These are phyloP conservation scores for Plasmodium fragile DNA, from an alignment of 169 alveolate species.

Conservation along the genomic window DNA sequence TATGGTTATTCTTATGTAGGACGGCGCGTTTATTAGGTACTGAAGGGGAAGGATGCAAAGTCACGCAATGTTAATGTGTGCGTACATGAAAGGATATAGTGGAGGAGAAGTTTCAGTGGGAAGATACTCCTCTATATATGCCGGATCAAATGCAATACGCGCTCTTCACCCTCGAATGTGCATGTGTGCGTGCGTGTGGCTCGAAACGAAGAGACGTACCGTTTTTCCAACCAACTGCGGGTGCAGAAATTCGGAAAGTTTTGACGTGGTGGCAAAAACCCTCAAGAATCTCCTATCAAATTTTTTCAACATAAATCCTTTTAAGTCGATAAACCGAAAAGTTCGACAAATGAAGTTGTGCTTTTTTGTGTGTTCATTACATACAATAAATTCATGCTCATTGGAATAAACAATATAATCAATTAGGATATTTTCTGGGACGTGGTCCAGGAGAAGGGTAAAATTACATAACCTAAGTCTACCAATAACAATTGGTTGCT, in stretches of 20 bases:
- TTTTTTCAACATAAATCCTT: conserved; percentile 53
- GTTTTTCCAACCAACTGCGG: conserved; percentile 66
- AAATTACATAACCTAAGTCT: conserved; percentile 69
- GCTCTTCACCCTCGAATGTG: not conserved
- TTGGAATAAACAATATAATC: conserved; percentile 66
- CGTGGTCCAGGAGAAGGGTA: conserved; percentile 57
- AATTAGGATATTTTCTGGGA: conserved; percentile 49
- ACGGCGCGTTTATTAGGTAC: conserved; percentile 72
- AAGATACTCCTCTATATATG: not conserved
- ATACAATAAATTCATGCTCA: conserved; percentile 51
- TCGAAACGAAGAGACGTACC: conserved; percentile 1
- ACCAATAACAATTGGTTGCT: conserved; percentile 68
- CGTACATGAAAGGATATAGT: not conserved
- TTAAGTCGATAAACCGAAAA: conserved; percentile 58
- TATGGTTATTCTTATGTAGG: conserved; percentile 62
- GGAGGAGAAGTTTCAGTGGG: not conserved
- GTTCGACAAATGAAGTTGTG: conserved; percentile 31
- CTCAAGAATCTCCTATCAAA: conserved; percentile 55
- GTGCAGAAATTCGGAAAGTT: conserved; percentile 54
- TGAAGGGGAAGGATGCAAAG: not conserved
- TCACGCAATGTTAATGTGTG: not conserved
- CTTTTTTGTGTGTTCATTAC: conserved; percentile 44
- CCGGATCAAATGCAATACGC: not conserved
- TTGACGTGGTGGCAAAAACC: conserved; percentile 63
- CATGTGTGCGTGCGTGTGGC: not conserved